Evolutionary conservation across 768 basidiomycete genomes (phyloP), one percentile per base, ranked within the genome.

Genomic region (Tephrocybe rancida): DNA sequence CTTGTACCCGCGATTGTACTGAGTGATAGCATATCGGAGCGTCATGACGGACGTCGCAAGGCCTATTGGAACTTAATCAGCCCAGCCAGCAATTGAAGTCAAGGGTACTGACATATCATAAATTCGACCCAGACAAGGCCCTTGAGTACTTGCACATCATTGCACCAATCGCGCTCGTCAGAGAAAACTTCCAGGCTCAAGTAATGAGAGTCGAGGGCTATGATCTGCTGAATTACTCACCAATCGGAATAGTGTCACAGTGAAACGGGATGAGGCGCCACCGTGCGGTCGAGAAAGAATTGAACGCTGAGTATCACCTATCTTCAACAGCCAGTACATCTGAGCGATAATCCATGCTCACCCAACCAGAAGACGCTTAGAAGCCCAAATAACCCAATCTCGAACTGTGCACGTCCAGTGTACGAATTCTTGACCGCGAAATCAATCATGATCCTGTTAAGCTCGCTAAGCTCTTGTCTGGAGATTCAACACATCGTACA

Each of bases 61-160:
- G 61, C 81, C 82, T 84, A 49, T 32, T 32, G 26, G 14, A 8
- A 19, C 39, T 24, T 14, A 43, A 8, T 27, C 21, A 27, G 27
- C 14, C 27, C 21, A 48, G 34, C 42, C 46, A 29, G 14, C 25
- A 16, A 42, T 37, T 22, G 48, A 29, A 16, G 5, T n/a, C 22
- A 35, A 5, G 14, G 18, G 24, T 16, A 75, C 82, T 34, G 54
- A 84, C 83, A 69, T 4, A 78, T 64, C 24, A 80, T 37, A 69
- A 82, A 84, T 63, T 81, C 77, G 39, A 84, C 67, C 84, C 84
- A 86, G 32, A 84, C 76, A 58, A 85, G 73, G 21, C 77, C 70
- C 57, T 82, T 83, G 51, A 85, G 75, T 11, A 74, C 80, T 55
- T 83, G 78, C 9, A 83, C 64, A 51, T 81, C 73, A 32, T 71